Evolutionary conservation across 345 rosid species (phyloP).

Genomic region (Pseudoturritis turrita): DNA sequence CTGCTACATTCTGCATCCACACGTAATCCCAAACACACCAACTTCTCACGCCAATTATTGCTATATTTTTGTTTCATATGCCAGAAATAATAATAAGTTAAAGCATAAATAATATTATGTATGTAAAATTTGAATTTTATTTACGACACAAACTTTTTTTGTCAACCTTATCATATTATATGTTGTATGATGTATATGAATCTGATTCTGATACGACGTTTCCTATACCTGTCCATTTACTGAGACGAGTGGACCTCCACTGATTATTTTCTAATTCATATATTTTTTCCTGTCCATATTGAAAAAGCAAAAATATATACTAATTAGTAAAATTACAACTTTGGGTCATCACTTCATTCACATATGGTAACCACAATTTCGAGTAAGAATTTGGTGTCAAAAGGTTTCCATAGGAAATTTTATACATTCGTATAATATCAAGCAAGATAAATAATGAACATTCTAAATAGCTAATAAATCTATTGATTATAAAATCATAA

Average conservation of each 20-base stretch:
- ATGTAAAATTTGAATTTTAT: background rate
- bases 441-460: background rate
- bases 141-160: background rate
- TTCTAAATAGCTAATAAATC: background rate
- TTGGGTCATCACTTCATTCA: background rate
- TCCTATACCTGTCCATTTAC: background rate
- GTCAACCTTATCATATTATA: conserved; percentile 20
- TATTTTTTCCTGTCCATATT: background rate
- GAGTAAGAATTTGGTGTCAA: background rate
- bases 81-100: background rate
- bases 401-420: background rate
- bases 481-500: background rate
- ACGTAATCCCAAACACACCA: conserved; percentile 17
- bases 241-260: conserved; percentile 9
- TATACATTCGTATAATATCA: background rate
- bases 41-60: conserved; percentile 27
- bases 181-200: conserved; percentile 11
- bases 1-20: conserved; percentile 10
- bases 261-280: background rate
- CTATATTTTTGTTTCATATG: background rate
- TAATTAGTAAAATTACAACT: background rate
- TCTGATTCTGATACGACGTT: conserved; percentile 6
- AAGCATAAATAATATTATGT: background rate
- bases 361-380: background rate
- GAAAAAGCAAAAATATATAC: background rate